These are phyloP conservation scores for Pharus latifolius DNA, from an alignment of 176 grass and related monocot genomes.

Conservation along the genomic window DNA sequence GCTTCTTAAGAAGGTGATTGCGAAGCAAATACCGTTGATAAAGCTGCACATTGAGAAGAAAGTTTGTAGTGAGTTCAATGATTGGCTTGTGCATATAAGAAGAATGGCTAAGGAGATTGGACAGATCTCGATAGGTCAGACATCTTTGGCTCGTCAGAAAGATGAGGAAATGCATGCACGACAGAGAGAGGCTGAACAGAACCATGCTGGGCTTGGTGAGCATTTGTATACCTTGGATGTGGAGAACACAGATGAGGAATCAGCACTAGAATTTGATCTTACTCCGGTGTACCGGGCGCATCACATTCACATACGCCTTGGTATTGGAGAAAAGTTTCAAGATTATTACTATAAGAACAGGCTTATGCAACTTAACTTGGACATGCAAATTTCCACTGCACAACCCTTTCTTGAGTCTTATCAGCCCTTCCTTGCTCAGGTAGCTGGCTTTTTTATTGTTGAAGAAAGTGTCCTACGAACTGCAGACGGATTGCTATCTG, in stretches of 20 bases:
- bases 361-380: conserved; percentile 84
- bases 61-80: conserved; percentile 75
- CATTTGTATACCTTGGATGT: conserved; percentile 43
- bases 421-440: conserved; percentile 67
- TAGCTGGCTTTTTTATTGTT: conserved; percentile 78
- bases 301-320: conserved; percentile 60
- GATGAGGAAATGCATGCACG: conserved; percentile 49
- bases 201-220: conserved; percentile 40
- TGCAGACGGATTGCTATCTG: conserved; percentile 40
- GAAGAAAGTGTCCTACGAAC: conserved; percentile 58
- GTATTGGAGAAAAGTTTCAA: conserved; percentile 73
- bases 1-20: conserved; percentile 47
- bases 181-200: conserved; percentile 49
- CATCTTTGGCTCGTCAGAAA: conserved; percentile 57
- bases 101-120: conserved; percentile 69
- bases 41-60: conserved; percentile 83
- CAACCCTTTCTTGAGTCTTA: conserved; percentile 82
- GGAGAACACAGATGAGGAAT: conserved; percentile 50
- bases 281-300: conserved; percentile 70
- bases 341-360: conserved; percentile 85
- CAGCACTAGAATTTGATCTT: conserved; percentile 57
- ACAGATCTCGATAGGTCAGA: conserved; percentile 64
- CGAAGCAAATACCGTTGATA: conserved; percentile 61
- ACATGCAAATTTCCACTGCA: conserved; percentile 78
- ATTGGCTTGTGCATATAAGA: conserved; percentile 83